Base-by-base conservation (phyloP, 1,284 basidiomycete genomes). In the Microbotryum silenes-acaulis region DNA sequence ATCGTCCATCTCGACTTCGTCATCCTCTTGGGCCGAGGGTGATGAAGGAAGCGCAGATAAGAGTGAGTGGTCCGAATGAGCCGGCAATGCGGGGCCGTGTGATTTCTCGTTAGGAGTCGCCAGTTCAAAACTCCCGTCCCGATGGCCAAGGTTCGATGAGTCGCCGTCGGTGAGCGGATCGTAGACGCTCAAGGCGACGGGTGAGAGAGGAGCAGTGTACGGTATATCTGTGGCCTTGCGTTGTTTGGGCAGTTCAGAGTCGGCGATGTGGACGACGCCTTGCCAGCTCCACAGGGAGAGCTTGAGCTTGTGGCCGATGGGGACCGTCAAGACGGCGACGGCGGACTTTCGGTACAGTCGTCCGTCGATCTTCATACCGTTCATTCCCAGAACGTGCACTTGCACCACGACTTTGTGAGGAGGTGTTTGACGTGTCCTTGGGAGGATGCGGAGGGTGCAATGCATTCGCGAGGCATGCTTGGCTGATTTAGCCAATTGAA, bases 361-460 rank as follows among this genome's bases (percentile, higher is more conserved):
- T 2, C 67, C 67, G 31, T 68, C 64, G 10, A 68, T 53, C 54
- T 60, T 63, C 62, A 66, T 66, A 2, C 67, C 67, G 45, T 68
- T 68, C 60, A 62, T 60, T 2, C 67, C 67, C 31, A 63, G 51
- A 2, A 66, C 62, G 14, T 60, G 46, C 5, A 68, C 53, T 50
- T 64, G 56, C 31, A 63, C 47, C 25, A 48, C 49, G 8, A 54
- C 25, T 29, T 49, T 45, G n/a, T 33, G 45, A 23, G 49, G 31
- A 21, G 18, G 27, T 44, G 21, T 44, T 44, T 53, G 50, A 4
- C 18, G 21, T 6, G n/a, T 29, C 25, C 12, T 8, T 2, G 51
- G 46, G 20, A 56, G 27, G 60, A 68, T 52, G 25, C 61, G 51
- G 3, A 53, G 61, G 4, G 59, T 62, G 44, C 64, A 66, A 44